Conservation (phyloP, 345 rosid species). For the Syzygium oleosum region DNA sequence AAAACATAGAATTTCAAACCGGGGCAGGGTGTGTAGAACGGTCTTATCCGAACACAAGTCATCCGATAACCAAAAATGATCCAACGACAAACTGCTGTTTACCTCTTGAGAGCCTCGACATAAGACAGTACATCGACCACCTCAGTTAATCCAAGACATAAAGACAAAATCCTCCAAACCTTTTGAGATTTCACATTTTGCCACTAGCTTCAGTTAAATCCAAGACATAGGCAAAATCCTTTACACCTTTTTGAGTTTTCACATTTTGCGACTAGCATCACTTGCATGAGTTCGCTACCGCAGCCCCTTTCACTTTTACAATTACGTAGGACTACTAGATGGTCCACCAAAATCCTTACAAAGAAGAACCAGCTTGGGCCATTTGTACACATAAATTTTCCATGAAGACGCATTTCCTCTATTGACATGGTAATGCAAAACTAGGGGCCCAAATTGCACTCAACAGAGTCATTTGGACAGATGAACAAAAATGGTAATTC, state of each 20-base stretch:
- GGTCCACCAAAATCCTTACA: not conserved
- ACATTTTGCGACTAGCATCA: not conserved
- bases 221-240: not conserved
- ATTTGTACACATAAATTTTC: not conserved
- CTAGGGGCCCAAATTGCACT: not conserved
- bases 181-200: not conserved
- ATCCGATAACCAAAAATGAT: not conserved
- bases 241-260: not conserved
- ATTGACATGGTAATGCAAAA: not conserved
- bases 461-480: not conserved
- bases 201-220: not conserved
- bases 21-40: not conserved
- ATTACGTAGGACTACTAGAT: not conserved
- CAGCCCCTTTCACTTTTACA: not conserved
- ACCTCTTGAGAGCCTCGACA: not conserved
- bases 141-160: not conserved
- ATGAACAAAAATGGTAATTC: not conserved
- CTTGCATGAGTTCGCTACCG: not conserved
- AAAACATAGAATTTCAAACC: not conserved
- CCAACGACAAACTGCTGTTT: not conserved
- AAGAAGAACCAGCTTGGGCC: not conserved
- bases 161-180: not conserved
- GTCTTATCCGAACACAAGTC: not conserved
- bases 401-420: not conserved
- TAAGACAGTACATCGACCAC: not conserved